Conservation (phyloP, 2,329 filamentous ascomycete species). For the Alternaria brassicicola region DNA sequence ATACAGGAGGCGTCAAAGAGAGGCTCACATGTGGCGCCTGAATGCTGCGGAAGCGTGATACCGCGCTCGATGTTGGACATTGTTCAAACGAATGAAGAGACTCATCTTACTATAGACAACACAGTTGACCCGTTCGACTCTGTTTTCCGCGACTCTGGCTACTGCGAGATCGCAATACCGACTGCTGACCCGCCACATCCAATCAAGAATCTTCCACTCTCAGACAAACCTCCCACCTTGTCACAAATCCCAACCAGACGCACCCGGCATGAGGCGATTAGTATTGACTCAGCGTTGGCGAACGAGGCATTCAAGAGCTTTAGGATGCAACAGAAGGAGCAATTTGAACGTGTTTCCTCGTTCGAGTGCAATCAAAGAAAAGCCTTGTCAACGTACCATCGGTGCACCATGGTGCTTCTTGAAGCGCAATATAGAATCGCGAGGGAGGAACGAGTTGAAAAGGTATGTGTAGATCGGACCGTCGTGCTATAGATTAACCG, state of each 20-base stretch:
- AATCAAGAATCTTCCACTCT: constrained; percentile 6
- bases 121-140: background rate
- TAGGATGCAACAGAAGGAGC: constrained; percentile 36
- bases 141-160: constrained; percentile 34
- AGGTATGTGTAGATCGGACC: constrained; percentile 29
- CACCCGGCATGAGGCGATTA: constrained; percentile 23
- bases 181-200: constrained; percentile 25
- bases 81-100: constrained; percentile 49
- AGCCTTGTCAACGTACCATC: constrained; percentile 36
- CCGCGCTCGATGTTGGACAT: constrained; percentile 49
- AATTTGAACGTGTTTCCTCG: constrained; percentile 36
- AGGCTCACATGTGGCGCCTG: constrained; percentile 43
- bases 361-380: constrained; percentile 45
- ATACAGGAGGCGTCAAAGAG: constrained; percentile 45
- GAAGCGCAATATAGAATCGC: constrained; percentile 26
- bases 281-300: constrained; percentile 28
- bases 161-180: constrained; percentile 36
- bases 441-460: constrained; percentile 31
- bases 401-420: constrained; percentile 29
- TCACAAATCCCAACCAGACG: constrained; percentile 15
- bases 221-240: constrained; percentile 12
- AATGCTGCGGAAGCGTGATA: constrained; percentile 51
- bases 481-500: constrained; percentile 9
- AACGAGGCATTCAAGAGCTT: constrained; percentile 38
- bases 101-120: constrained; percentile 33